These are phyloP conservation scores for Danielia oregonensis DNA, from an alignment of 805 yeast genomes.

Conservation along the genomic window DNA sequence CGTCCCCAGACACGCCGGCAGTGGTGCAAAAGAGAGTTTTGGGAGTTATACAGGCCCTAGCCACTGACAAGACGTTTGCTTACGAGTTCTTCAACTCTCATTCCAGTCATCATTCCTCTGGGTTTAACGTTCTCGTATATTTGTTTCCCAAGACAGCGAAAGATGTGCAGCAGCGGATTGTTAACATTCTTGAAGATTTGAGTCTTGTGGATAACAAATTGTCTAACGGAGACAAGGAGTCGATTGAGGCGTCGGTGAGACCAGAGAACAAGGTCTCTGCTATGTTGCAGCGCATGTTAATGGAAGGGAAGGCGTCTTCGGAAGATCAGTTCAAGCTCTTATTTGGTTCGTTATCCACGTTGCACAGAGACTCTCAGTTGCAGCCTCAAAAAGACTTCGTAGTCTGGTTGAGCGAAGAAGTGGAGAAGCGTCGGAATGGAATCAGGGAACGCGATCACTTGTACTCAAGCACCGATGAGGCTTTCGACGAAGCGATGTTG, in stretches of 20 bases:
- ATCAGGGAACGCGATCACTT: conserved; percentile 26
- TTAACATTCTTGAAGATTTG: conserved; percentile 47
- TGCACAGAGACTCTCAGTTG: conserved; percentile 28
- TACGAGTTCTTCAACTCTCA: conserved; percentile 20
- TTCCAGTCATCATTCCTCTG: conserved; percentile 10
- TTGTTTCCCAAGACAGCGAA: conserved; percentile 25
- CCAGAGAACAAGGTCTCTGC: conserved; percentile 32
- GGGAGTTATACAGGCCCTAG: conserved; percentile 49
- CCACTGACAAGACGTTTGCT: conserved; percentile 34
- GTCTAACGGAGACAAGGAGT: conserved; percentile 13
- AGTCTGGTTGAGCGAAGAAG: conserved; percentile 58
- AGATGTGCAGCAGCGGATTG: conserved; percentile 34
- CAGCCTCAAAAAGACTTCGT: conserved; percentile 44
- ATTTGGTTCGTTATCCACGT: conserved; percentile 23
- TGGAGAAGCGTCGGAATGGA: conserved; percentile 21
- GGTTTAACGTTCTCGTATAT: conserved; percentile 22
- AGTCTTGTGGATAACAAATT: conserved; percentile 9
- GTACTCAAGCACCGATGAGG: conserved; percentile 29
- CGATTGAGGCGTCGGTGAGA: conserved; percentile 14
- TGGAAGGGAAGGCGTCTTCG: conserved; percentile 17
- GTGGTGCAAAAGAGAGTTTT: conserved; percentile 44
- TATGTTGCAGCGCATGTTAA: conserved; percentile 33
- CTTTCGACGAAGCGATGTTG: conserved; percentile 32
- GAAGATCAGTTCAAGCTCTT: conserved; percentile 38
- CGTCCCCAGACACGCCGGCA: conserved; percentile 16